phyloP scores from a whole-genome alignment of 2,329 filamentous ascomycete genomes.

The Aureobasidium mangrovei region DNA sequence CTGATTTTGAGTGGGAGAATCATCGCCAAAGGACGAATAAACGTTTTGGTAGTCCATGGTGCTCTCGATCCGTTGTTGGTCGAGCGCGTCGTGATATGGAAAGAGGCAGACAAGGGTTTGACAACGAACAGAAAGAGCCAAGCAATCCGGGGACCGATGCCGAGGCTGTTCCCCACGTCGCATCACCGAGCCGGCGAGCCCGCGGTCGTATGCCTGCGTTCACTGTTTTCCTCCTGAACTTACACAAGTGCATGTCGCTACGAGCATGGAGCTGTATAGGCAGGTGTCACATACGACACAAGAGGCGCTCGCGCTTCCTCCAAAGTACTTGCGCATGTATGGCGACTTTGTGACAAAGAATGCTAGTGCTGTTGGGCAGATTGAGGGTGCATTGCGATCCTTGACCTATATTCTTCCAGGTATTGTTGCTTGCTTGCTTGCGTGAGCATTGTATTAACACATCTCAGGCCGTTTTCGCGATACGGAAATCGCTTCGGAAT shows the following conservation, averaged over 20 bases:
- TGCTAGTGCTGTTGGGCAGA: constrained; percentile 83
- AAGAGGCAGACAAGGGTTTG: constrained; percentile 2
- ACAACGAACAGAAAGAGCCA: background rate
- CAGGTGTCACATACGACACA: constrained; percentile 15
- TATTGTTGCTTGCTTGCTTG: constrained; percentile 26
- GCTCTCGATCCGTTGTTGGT: background rate
- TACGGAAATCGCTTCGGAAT: constrained; percentile 91
- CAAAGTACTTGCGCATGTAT: constrained; percentile 48
- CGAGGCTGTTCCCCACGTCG: constrained; percentile 5
- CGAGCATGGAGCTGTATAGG: constrained; percentile 15
- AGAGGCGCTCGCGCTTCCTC: constrained; percentile 20
- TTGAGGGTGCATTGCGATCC: constrained; percentile 85
- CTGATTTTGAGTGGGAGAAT: constrained; percentile 2
- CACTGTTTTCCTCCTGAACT: background rate
- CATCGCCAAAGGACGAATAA: constrained; percentile 9
- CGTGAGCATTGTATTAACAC: constrained; percentile 18
- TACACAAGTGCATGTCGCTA: background rate
- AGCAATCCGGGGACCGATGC: background rate
- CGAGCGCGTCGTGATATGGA: constrained; percentile 1
- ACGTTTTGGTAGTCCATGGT: constrained; percentile 12
- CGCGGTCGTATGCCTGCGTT: background rate
- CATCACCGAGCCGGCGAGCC: background rate
- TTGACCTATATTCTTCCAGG: constrained; percentile 94
- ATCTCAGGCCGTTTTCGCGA: constrained; percentile 68
- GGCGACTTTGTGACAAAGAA: constrained; percentile 93